phyloP scores from a whole-genome alignment of 306 rosid species.

The Lupinus albus region DNA sequence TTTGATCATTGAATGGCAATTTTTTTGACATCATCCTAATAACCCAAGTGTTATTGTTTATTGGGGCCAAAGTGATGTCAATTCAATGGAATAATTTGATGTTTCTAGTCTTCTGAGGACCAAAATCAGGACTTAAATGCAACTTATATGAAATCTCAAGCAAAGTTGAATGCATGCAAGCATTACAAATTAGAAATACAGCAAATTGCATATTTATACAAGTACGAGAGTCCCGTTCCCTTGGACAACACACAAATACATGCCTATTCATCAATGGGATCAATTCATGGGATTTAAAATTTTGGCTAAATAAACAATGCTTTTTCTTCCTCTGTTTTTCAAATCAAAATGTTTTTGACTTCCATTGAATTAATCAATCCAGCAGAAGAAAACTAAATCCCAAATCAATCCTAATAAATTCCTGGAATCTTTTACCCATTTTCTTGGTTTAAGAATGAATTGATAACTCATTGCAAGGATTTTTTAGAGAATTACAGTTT shows the following conservation, averaged over 20 bases:
- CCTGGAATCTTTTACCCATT: background rate
- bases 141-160: conserved; percentile 9
- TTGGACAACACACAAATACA: conserved; percentile 1
- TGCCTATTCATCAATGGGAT: background rate
- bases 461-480: background rate
- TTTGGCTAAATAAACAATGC: background rate
- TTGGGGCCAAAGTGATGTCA: conserved; percentile 7
- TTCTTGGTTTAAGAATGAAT: conserved; percentile 1
- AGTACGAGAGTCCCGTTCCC: conserved; percentile 17
- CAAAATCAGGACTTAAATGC: conserved; percentile 7
- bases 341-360: background rate
- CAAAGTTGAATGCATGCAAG: background rate
- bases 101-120: background rate
- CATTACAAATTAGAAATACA: conserved; percentile 5
- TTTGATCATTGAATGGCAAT: conserved; percentile 4
- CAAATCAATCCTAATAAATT: background rate
- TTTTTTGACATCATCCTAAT: background rate
- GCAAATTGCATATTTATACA: conserved; percentile 7
- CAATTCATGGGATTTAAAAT: background rate
- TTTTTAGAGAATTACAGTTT: conserved; percentile 13
- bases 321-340: background rate
- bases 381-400: background rate
- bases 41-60: conserved; percentile 1
- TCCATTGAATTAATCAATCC: background rate
- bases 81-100: background rate